Base-by-base conservation (phyloP, 2,329 filamentous ascomycete genomes). In the Emericellopsis atlantica region DNA sequence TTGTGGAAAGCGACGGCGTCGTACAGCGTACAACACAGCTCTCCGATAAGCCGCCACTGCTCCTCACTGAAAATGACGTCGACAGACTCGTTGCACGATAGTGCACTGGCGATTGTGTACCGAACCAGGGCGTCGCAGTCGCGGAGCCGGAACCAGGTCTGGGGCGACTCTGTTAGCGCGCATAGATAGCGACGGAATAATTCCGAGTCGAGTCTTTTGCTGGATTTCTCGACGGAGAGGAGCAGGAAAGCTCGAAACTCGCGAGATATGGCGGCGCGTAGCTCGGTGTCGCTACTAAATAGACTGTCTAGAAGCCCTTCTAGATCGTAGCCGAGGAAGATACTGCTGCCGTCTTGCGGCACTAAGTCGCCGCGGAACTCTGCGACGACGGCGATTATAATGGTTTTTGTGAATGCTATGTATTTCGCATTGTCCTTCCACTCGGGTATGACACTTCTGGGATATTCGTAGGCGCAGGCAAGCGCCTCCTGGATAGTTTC, bases 101-200 rank as follows among this genome's bases (percentile, higher is more conserved):
- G 44, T 0, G 57, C 54, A 5, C 50, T 48, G 4, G 49, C 54
- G 23, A 60, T 51, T 8, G 54, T 53, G 45, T 56, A 59, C 15
- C 58, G 51, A 11, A 46, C 45, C 2, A 60, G 44, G 12, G 54
- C 56, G 44, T 61, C 56, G n/a, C 48, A 49, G 43, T 60, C 57
- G 9, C 57, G 54, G 32, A 59, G 42, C 7, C 57, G 55, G 46
- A 60, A 59, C 53, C 54, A 56, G 14, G 42, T 39, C 36, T 44
- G 32, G 0, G 57, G 57, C 1, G 48, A 50, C 7, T 39, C 32
- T 10, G 51, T 49, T 2, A 61, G 48, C 2, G 46, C 49, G 26
- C 50, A 45, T 12, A 51, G 48, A 40, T 60, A 59, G 26, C 51
- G 50, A 2, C 44, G 46, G 46, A 59, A 59, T 8, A 56, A 44